phyloP scores from a whole-genome alignment of 306 rosid genomes.

The Rubus parviflorus region DNA sequence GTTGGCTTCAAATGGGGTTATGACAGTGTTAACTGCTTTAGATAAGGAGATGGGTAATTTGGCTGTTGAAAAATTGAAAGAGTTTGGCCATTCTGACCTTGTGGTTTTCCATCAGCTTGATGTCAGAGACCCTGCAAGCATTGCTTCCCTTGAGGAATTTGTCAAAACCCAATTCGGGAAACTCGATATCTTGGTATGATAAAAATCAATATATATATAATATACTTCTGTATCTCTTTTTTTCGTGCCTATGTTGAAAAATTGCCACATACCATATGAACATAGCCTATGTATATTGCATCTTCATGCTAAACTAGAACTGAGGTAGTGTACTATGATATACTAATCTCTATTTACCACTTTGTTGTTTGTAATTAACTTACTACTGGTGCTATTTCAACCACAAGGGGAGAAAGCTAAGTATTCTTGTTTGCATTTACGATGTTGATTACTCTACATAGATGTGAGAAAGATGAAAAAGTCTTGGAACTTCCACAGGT shows the following conservation, averaged over 20 bases:
- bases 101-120: conserved; percentile 34
- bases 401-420: no score
- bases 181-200: conserved; percentile 38
- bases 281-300: no score
- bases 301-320: no score
- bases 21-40: conserved; percentile 29
- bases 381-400: no score
- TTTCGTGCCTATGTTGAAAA: not conserved
- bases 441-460: no score
- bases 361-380: no score
- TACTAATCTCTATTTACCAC: no score
- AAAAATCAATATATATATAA: not conserved
- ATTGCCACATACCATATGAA: not conserved
- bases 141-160: conserved; percentile 23
- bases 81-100: conserved; percentile 17
- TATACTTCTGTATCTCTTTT: not conserved
- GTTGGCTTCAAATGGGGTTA: conserved; percentile 36
- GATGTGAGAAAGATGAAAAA: no score
- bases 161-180: conserved; percentile 27
- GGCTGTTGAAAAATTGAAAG: conserved; percentile 26
- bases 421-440: no score
- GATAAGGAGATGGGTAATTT: conserved; percentile 26
- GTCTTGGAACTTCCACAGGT: conserved; percentile 5
- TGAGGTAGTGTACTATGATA: no score
- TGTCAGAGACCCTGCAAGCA: conserved; percentile 26